Evolutionary conservation across 2,329 filamentous ascomycete genomes (phyloP).

Genomic region (Ascochyta clinopodiicola): DNA sequence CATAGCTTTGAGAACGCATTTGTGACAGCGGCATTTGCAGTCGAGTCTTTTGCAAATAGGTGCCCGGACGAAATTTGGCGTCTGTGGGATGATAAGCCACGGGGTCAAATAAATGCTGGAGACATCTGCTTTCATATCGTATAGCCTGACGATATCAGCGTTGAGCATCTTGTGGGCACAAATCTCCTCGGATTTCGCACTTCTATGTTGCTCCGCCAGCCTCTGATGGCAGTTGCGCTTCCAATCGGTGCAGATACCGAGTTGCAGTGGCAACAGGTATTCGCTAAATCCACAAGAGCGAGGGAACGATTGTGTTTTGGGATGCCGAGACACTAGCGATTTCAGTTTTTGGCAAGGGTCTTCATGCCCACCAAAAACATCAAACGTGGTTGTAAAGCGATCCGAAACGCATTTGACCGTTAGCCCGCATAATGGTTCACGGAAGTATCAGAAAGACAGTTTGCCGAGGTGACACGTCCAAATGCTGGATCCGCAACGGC

Average conservation of each 20-base stretch:
- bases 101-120: not conserved
- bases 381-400: not conserved
- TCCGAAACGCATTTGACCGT: not conserved
- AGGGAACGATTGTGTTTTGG: no score
- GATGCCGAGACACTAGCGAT: no score
- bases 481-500: not conserved
- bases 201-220: no score
- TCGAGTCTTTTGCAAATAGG: conserved; percentile 2
- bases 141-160: not conserved
- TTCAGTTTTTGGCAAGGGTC: not conserved
- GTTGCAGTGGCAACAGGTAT: no score
- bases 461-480: not conserved
- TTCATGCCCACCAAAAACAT: not conserved
- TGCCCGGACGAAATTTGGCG: not conserved
- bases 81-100: conserved; percentile 1
- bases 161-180: no score
- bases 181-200: no score
- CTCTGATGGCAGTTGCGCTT: no score
- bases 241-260: no score
- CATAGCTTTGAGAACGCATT: not conserved
- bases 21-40: conserved; percentile 4
- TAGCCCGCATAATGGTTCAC: not conserved
- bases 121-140: not conserved
- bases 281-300: no score
- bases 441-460: not conserved